Conservation (phyloP, 1,139 yeast species). For the Yamadazyma atlantica region DNA sequence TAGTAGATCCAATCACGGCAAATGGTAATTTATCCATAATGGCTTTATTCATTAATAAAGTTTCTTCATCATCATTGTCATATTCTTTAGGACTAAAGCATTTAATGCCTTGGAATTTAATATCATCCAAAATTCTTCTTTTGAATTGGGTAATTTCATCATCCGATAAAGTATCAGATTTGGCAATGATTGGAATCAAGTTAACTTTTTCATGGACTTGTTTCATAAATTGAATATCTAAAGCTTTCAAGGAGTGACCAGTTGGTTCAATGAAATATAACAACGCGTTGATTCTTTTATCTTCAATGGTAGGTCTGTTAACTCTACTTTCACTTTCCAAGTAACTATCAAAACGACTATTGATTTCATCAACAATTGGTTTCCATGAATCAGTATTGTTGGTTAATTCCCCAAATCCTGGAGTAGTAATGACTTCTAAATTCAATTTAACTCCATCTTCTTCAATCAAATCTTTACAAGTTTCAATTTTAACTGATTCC, state of each 20-base stretch:
- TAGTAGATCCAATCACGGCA: constrained; percentile 91
- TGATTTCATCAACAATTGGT: constrained; percentile 90
- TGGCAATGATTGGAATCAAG: constrained; percentile 91
- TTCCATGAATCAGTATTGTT: constrained; percentile 90
- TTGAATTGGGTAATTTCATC: constrained; percentile 81
- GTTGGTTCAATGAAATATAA: constrained; percentile 95
- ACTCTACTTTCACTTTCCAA: constrained; percentile 89
- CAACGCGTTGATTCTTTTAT: constrained; percentile 83
- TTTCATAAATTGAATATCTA: constrained; percentile 88
- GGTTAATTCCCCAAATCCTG: constrained; percentile 92
- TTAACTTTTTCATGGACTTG: constrained; percentile 89
- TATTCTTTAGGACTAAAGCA: constrained; percentile 78
- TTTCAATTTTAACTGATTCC: constrained; percentile 49
- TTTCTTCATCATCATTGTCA: constrained; percentile 87
- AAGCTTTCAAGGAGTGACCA: constrained; percentile 86
- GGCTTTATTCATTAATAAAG: constrained; percentile 61
- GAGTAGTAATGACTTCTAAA: constrained; percentile 83
- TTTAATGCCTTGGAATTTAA: constrained; percentile 71
- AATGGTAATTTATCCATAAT: constrained; percentile 79
- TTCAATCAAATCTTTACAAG: constrained; percentile 72
- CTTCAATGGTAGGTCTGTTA: constrained; percentile 70
- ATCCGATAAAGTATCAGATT: constrained; percentile 89
- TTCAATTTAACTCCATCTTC: constrained; percentile 91
- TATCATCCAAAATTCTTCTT: constrained; percentile 71
- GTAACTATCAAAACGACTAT: constrained; percentile 79